Conservation (phyloP, 2,329 filamentous ascomycete genomes). For the Fusarium temperatum region DNA sequence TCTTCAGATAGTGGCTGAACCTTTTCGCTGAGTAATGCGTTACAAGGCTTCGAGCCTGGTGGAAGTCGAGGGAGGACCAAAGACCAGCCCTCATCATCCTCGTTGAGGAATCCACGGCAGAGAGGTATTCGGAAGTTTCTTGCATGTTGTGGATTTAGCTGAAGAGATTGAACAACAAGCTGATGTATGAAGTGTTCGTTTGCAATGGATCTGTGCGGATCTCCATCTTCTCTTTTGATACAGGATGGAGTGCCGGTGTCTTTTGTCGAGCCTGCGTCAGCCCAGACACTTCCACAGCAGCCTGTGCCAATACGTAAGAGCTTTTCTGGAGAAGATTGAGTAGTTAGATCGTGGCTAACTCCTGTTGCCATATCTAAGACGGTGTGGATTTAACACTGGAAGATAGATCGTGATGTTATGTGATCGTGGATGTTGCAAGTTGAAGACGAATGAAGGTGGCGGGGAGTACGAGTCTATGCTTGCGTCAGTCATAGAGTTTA, state of each 20-base stretch:
- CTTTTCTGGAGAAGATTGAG: constrained; percentile 20
- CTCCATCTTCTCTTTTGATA: constrained; percentile 32
- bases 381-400: background rate
- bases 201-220: constrained; percentile 12
- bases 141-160: background rate
- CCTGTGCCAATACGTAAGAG: constrained; percentile 15
- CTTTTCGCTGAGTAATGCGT: constrained; percentile 44
- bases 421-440: background rate
- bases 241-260: background rate
- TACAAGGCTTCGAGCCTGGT: constrained; percentile 29
- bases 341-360: background rate
- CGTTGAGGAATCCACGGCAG: background rate
- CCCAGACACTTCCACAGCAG: constrained; percentile 28
- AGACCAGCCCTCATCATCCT: constrained; percentile 18
- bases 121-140: background rate
- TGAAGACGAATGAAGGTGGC: background rate
- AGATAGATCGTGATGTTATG: too few relatives aligned
- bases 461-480: background rate
- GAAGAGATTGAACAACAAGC: background rate
- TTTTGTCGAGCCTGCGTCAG: background rate
- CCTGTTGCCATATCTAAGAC: background rate
- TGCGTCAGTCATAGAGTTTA: background rate
- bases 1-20: constrained; percentile 33
- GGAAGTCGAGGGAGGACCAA: constrained; percentile 35
- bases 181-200: constrained; percentile 32